phyloP scores from a whole-genome alignment of 2,329 filamentous ascomycete genomes.

The Aspergillus udagawae region DNA sequence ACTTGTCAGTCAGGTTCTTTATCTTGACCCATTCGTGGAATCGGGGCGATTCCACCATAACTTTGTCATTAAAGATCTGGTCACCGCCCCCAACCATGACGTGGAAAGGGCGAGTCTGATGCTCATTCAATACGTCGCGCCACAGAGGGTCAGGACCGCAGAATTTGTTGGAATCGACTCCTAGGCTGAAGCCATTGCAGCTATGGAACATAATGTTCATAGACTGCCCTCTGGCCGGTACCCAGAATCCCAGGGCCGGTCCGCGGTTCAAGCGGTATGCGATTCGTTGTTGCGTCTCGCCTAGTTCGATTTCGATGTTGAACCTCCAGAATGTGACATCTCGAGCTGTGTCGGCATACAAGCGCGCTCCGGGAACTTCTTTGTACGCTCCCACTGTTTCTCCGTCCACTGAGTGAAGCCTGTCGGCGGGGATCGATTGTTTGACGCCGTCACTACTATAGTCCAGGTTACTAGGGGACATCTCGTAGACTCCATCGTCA shows the following conservation, averaged over 20 bases:
- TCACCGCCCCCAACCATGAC: conserved; percentile 98
- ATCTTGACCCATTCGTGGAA: conserved; percentile 84
- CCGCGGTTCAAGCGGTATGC: conserved; percentile 95
- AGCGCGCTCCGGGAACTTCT: conserved; percentile 74
- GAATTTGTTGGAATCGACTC: conserved; percentile 72
- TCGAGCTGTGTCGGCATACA: conserved; percentile 78
- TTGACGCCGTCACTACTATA: conserved; percentile 35
- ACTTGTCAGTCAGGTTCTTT: conserved; percentile 75
- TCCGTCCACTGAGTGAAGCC: conserved; percentile 56
- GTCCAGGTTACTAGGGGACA: conserved; percentile 47
- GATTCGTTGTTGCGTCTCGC: conserved; percentile 72
- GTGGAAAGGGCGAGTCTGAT: conserved; percentile 90
- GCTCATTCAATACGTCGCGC: conserved; percentile 90
- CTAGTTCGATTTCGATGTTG: conserved; percentile 87
- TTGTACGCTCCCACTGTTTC: conserved; percentile 77
- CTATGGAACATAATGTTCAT: conserved; percentile 99
- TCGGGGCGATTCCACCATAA: conserved; percentile 67
- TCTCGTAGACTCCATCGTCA: conserved; percentile 78
- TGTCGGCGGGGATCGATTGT: conserved; percentile 46
- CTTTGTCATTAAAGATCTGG: conserved; percentile 91
- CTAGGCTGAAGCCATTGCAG: conserved; percentile 90
- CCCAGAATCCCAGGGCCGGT: conserved; percentile 88
- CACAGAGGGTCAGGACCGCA: conserved; percentile 94
- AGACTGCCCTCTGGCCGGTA: conserved; percentile 73
- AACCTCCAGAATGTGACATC: conserved; percentile 97